Evolutionary conservation across 1,284 basidiomycete genomes (phyloP), one percentile per base, ranked within the genome.

Genomic region (Leccinum insolens): DNA sequence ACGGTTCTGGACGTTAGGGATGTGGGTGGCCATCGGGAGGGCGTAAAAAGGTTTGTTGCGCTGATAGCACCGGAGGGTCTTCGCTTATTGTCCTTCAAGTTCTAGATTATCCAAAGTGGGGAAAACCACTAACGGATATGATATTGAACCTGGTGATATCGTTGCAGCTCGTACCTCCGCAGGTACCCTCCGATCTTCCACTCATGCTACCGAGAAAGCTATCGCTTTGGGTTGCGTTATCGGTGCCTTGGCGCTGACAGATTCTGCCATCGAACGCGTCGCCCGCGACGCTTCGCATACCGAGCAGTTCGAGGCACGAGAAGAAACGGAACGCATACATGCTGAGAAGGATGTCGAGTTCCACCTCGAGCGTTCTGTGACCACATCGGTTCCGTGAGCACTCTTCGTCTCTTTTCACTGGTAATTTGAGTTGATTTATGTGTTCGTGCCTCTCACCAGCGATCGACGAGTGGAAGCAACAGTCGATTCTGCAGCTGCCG

Each of bases 341-440:
- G 25, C 4, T 20, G 22, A 62, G 22, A 17, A 20, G 39, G 59
- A 66, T 31, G 7, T 49, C 1, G 17, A 25, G 4, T 37, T 61
- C 14, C 7, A 17, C 11, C 11, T 57, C 37, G 34, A 58, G 14
- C 57, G 25, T 2, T 67, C 62, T 25, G 57, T 17, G 4, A 46
- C 14, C 9, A 37, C 8, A 14, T 44, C 31, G 9, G 14, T 41
- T 52, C 20, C 20, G 71, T 72, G 31, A 72, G 70, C 3, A 31
- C 0, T 59, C 55, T 34, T 2, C 4, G 59, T n/a, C 37, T 7
- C 2, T 2, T n/a, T 60, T 41, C 52, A 5, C 11, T 20, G 9
- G 28, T 3, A 12, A 14, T 61, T 3, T 7, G 52, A 9, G 7
- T 57, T 57, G 14, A 22, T 63, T 72, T 17, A 74, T 8, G 17